Conservation (phyloP, 768 basidiomycete species). For the Lepiota brunneoincarnata region DNA sequence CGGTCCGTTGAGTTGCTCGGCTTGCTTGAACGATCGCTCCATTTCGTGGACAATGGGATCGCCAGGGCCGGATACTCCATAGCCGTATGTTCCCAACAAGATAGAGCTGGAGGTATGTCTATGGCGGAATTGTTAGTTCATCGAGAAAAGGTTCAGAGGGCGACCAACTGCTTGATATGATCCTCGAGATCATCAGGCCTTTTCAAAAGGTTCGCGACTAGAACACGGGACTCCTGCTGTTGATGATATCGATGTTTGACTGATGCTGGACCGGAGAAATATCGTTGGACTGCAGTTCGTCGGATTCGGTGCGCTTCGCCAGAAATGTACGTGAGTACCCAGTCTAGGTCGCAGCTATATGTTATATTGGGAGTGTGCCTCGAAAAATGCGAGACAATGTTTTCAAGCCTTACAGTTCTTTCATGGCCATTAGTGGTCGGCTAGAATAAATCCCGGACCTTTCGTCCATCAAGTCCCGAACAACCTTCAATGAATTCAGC, state of each 20-base stretch:
- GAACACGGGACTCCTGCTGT: neutral
- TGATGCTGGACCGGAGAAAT: conserved; percentile 3
- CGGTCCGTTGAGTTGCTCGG: neutral
- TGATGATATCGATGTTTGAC: conserved; percentile 2
- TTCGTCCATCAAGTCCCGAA: conserved; percentile 15
- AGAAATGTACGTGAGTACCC: conserved; percentile 1
- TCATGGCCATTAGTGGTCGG: conserved; percentile 20
- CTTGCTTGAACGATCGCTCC: neutral
- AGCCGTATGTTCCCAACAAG: conserved; percentile 1
- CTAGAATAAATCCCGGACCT: conserved; percentile 19
- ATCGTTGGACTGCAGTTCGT: neutral
- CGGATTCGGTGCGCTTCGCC: conserved; percentile 1
- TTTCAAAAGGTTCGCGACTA: neutral
- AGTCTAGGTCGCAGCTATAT: conserved; percentile 2
- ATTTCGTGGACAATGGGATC: conserved; percentile 1
- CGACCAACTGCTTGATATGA: neutral
- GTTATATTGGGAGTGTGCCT: neutral
- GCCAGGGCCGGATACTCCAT: neutral
- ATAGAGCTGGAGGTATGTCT: neutral
- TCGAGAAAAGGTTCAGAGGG: neutral
- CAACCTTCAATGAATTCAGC: conserved; percentile 17
- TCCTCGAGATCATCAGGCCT: neutral
- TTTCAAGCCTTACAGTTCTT: conserved; percentile 15
- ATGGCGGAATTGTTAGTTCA: neutral
- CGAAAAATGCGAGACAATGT: neutral